Evolutionary conservation across 2,329 filamentous ascomycete species (phyloP).

Genomic region (Raffaelea ambrosiae): DNA sequence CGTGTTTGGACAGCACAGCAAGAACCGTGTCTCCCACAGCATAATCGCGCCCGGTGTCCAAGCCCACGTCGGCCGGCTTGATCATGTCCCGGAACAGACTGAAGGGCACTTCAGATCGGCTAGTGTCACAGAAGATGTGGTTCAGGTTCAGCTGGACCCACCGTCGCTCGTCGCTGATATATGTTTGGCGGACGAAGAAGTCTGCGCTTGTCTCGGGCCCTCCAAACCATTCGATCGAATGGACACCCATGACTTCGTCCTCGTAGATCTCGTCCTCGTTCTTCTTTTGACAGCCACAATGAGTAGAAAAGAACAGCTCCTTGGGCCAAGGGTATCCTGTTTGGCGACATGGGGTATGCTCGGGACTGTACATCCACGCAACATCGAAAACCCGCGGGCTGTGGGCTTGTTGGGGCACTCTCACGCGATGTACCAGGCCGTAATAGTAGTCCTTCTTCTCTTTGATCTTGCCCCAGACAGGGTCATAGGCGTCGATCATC

Average conservation of each 20-base stretch:
- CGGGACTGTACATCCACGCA: constrained; percentile 65
- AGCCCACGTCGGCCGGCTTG: background rate
- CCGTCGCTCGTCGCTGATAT: constrained; percentile 47
- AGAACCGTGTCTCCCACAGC: constrained; percentile 54
- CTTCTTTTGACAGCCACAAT: constrained; percentile 58
- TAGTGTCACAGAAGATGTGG: constrained; percentile 45
- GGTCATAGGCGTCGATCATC: constrained; percentile 32
- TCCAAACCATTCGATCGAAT: constrained; percentile 50
- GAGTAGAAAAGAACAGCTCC: constrained; percentile 68
- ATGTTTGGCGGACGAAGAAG: constrained; percentile 65
- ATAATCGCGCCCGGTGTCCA: constrained; percentile 20
- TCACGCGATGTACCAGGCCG: constrained; percentile 56
- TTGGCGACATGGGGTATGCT: constrained; percentile 60
- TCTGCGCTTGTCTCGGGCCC: constrained; percentile 35
- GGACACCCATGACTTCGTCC: constrained; percentile 47
- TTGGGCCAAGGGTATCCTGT: constrained; percentile 62
- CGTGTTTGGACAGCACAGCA: constrained; percentile 20
- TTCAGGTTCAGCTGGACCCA: constrained; percentile 50
- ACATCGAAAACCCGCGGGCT: constrained; percentile 47
- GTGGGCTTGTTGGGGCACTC: constrained; percentile 17
- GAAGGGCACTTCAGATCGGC: constrained; percentile 2
- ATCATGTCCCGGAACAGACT: background rate
- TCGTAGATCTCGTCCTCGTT: constrained; percentile 33
- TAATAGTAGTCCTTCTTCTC: constrained; percentile 52
- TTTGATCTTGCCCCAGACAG: constrained; percentile 47